Evolutionary conservation across 1,139 yeast species (phyloP).

Genomic region (Kodamaea suecica): DNA sequence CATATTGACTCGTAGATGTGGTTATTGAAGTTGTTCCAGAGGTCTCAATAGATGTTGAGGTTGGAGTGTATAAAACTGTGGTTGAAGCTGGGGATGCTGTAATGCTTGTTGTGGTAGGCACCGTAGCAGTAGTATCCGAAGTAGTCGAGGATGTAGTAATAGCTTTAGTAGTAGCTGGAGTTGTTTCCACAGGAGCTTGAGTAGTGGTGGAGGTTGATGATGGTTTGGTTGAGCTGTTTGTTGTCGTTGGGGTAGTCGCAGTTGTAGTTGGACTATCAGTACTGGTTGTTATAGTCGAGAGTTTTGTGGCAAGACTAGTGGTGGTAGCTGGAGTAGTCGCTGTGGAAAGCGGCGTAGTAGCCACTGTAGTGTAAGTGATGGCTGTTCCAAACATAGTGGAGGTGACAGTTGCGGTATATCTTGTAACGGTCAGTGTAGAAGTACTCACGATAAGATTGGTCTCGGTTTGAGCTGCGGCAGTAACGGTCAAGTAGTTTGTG

Average conservation of each 20-base stretch:
- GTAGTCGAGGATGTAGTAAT: conserved; percentile 8
- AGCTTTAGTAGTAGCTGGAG: conserved; percentile 10
- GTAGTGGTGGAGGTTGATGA: conserved; percentile 10
- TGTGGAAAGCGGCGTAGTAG: conserved; percentile 38
- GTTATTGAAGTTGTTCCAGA: conserved; percentile 8
- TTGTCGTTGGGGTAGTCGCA: conserved; percentile 10
- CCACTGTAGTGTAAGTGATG: conserved; percentile 39
- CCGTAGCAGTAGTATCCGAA: conserved; percentile 5
- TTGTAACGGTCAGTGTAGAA: conserved; percentile 38
- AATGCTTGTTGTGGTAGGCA: conserved; percentile 7
- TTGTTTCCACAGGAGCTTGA: too few relatives aligned
- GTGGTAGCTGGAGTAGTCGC: conserved; percentile 8
- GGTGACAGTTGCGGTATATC: conserved; percentile 47
- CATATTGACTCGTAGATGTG: conserved; percentile 10
- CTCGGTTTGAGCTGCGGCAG: conserved; percentile 29
- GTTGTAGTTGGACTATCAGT: conserved; percentile 12
- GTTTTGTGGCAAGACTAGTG: conserved; percentile 4
- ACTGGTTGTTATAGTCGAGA: conserved; percentile 11
- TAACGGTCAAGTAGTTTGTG: conserved; percentile 34
- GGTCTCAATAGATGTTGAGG: conserved; percentile 9
- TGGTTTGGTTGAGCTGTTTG: too few relatives aligned
- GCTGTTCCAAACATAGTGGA: conserved; percentile 42
- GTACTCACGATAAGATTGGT: conserved; percentile 32
- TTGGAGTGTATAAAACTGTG: conserved; percentile 10
- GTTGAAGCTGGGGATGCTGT: conserved; percentile 8